Evolutionary conservation across 2,329 filamentous ascomycete genomes (phyloP), one percentile per base, ranked within the genome.

Genomic region (Penicillium sp.): DNA sequence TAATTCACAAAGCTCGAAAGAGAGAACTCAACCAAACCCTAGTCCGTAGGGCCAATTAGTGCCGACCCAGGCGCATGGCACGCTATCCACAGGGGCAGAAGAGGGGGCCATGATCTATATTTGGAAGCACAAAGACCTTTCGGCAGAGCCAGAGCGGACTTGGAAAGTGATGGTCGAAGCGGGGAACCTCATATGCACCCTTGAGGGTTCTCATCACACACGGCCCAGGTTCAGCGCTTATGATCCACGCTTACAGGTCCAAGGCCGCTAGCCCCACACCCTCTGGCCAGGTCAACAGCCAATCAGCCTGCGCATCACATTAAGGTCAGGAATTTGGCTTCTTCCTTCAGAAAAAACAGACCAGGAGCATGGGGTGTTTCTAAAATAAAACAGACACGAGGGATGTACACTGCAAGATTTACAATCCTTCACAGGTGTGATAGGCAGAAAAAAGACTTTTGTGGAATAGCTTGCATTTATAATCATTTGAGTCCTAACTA

Each of bases 211-310:
- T 68, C 65, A 70, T 73, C 71, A 73, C 71, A 71, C 63, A 47
- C 65, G 65, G 54, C 64, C 65, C 66, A 45, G 52, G 61, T 57
- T 64, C 59, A 66, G 71, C 70, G 70, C 70, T 64, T 73, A 70
- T 62, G 54, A 50, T 52, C 53, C 35, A 48, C 24, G 57, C 51
- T 67, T 62, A 67, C 56, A 65, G 65, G 65, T 51, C 55, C 54
- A 57, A 26, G 26, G 48, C 24, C 31, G n/a, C 26, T 50, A 49
- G 51, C 59, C 58, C 65, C 63, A 56, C 62, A 59, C 49, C 44
- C 26, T 56, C 48, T 33, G 48, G 42, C 55, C 50, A 35, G n/a
- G 16, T 16, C n/a, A 35, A 37, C 24, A 56, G 52, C 61, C 46
- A 63, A 62, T 52, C 49, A 61, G 33, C 58, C 19, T 53, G 24